These are phyloP conservation scores for Coccomyxa sp. DNA, from an alignment of 139 green algal genomes.

Conservation along the genomic window DNA sequence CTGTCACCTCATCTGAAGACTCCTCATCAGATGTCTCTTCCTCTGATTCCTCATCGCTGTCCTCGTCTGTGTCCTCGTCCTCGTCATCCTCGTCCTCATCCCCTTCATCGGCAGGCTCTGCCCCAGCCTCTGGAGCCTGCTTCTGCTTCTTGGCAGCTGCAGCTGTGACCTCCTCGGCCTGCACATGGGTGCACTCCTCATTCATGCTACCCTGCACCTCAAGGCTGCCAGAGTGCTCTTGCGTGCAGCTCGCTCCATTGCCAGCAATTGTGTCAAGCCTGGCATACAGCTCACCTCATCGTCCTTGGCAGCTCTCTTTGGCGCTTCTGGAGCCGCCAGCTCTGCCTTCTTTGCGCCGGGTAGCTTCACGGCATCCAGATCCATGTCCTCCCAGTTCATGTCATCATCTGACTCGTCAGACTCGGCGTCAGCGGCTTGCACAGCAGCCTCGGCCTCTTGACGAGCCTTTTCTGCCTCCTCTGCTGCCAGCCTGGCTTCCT, in stretches of 20 bases:
- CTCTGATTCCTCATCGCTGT: conserved; percentile 29
- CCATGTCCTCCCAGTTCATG: conserved; percentile 67
- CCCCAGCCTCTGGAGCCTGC: neutral
- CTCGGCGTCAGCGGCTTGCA: conserved; percentile 20
- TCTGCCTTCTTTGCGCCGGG: conserved; percentile 10
- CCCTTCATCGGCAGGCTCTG: conserved; percentile 2
- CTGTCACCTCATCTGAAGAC: conserved; percentile 4
- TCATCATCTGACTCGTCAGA: neutral
- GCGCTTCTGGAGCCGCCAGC: neutral
- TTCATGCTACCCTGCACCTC: no score
- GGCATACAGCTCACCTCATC: no score
- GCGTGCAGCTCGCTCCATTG: no score
- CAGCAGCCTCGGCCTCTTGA: conserved; percentile 8
- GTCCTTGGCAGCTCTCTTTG: neutral
- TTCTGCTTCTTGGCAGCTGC: neutral
- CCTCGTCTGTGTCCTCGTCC: conserved; percentile 23
- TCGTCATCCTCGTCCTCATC: conserved; percentile 21
- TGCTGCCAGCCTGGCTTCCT: neutral
- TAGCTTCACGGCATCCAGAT: conserved; percentile 48
- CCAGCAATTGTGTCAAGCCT: no score
- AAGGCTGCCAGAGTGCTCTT: no score
- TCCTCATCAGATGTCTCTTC: conserved; percentile 18
- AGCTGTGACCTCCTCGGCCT: no score
- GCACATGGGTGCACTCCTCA: no score
- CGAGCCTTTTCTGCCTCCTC: conserved; percentile 11